Base-by-base conservation (phyloP, 306 rosid species). In the Vachellia collinsii region DNA sequence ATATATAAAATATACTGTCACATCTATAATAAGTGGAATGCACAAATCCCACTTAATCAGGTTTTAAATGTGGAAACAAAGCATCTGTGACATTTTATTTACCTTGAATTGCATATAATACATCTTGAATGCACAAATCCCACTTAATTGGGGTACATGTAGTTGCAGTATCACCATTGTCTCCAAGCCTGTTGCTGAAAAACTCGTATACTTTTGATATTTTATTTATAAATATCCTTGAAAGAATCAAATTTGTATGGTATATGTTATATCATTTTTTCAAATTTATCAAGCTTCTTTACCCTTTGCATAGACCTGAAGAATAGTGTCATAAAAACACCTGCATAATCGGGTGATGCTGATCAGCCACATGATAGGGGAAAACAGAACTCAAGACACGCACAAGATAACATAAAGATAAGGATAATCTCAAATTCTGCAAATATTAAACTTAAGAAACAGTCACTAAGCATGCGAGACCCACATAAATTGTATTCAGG, bases 281-380 rank as follows among this genome's bases (percentile, higher is more conserved):
- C 92, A 48, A 88, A 64, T 70, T 87, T 91, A 19, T 88, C 92
- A 19, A 91, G 94, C 77, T 1, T 76, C 80, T 84, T 82, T 68
- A 85, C 88, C 77, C 88, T 77, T 71, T 80, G 89, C 90, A 91
- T 85, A 7, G 86, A 85, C 77, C 89, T 82, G 59, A 86, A 75
- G 64, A 87, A 43, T 75, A 91, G 74, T 37, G 86, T 79, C 86
- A 87, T n/a, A 64, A 88, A 87, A 36, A 88, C 74, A 75, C 94
- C 92, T 88, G 90, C 86, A 84, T 61, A 42, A 61, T 42, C 38
- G 46, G 16, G 16, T n/a, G 16, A 70, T 25, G 38, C 22, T 51
- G 38, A 12, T 37, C 78, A 62, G 62, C 13, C 14, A 29, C 36
- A 75, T n/a, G 1, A 42, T 10, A 4, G n/a, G 72, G 4, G 39